A percentile compares a stretch with the other conserved stretches of the same genome.
Evolutionary conservation across 176 grass and related monocot species (phyloP).

Genomic region (Aegilops tauschii): DNA sequence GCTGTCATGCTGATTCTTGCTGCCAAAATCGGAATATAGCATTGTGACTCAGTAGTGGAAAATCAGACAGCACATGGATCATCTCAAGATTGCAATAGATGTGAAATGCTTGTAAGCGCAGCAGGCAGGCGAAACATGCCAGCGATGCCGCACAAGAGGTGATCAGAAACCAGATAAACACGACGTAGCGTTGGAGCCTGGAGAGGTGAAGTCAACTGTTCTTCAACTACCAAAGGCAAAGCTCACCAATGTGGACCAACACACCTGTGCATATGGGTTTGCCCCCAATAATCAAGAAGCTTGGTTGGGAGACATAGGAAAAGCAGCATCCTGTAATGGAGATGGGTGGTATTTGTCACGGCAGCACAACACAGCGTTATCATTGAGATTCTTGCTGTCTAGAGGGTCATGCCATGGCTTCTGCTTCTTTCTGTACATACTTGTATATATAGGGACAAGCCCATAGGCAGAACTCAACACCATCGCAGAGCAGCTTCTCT

Average conservation of each 20-base stretch:
- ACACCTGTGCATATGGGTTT: not conserved
- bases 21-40: constrained; percentile 14
- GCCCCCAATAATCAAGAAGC: not conserved
- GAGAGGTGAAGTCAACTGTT: constrained; percentile 10
- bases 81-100: constrained; percentile 9
- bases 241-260: constrained; percentile 20
- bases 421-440: constrained; percentile 24
- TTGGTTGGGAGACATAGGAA: not conserved
- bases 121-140: not conserved
- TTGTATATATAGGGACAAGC: constrained; percentile 31
- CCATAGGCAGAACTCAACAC: not conserved
- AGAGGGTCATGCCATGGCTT: not conserved
- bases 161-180: constrained; percentile 4
- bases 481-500: constrained; percentile 12
- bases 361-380: not conserved
- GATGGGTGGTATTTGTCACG: not conserved
- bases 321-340: not conserved
- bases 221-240: not conserved
- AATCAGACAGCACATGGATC: constrained; percentile 1
- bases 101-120: not conserved
- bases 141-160: not conserved
- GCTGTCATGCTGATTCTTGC: constrained; percentile 15
- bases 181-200: not conserved
- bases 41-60: not conserved
- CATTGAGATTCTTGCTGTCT: constrained; percentile 24